A percentile compares a stretch with the other conserved stretches of the same genome.
These are phyloP conservation scores for Puccinia polysora DNA, from an alignment of 1,284 basidiomycete genomes.

Conservation along the genomic window DNA sequence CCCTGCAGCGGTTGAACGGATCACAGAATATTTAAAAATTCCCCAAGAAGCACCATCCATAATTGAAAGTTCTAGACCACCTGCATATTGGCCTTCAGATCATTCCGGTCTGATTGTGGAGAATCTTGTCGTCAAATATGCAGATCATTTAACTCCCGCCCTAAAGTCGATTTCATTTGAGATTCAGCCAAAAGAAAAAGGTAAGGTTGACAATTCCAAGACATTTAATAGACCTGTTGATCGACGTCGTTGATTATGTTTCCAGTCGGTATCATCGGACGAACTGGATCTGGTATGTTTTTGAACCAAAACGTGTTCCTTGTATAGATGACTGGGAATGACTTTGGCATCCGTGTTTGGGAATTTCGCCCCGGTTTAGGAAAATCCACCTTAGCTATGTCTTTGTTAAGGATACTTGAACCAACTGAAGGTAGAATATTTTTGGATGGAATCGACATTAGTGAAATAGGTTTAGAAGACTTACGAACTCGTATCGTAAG, in stretches of 20 bases:
- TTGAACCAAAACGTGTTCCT: not conserved
- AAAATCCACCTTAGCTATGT: constrained; percentile 49
- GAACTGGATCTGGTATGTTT: constrained; percentile 29
- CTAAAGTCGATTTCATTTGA: constrained; percentile 48
- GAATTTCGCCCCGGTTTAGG: constrained; percentile 47
- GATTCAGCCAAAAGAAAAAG: constrained; percentile 49
- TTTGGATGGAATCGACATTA: constrained; percentile 50
- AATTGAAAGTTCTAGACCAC: constrained; percentile 22
- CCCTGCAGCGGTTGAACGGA: constrained; percentile 47
- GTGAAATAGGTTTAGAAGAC: constrained; percentile 47
- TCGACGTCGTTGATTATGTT: too few species aligned
- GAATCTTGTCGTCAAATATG: constrained; percentile 47
- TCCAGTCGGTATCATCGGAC: constrained; percentile 19
- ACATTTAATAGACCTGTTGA: not conserved
- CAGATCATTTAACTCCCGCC: constrained; percentile 48
- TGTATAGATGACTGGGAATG: not conserved
- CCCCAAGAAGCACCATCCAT: constrained; percentile 46
- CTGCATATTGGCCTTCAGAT: constrained; percentile 44
- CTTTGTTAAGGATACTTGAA: constrained; percentile 48
- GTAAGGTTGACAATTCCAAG: too few species aligned
- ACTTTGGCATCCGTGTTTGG: not conserved
- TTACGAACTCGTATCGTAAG: constrained; percentile 46
- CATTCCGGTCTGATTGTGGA: constrained; percentile 45
- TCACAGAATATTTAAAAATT: constrained; percentile 49
- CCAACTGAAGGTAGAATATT: constrained; percentile 47